Evolutionary conservation across 1,139 yeast species (phyloP).

Genomic region (Scheffersomyces quercinus): DNA sequence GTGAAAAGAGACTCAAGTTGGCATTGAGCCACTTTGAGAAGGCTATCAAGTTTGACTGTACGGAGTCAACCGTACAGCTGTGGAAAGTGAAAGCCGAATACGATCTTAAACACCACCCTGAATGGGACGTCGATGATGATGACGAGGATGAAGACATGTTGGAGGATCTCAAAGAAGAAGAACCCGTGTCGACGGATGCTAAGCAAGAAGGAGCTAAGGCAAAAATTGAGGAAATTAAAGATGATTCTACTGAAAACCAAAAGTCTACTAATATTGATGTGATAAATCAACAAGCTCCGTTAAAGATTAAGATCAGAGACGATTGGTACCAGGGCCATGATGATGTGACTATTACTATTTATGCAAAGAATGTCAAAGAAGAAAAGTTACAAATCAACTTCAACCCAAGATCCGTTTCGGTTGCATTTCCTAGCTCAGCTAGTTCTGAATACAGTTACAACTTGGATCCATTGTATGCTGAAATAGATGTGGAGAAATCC

Average conservation of each 20-base stretch:
- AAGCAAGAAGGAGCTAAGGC: slow-evolving; percentile 3
- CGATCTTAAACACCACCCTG: slow-evolving; percentile 28
- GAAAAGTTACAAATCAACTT: slow-evolving; percentile 42
- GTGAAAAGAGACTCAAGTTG: slow-evolving; percentile 43
- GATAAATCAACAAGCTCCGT: slow-evolving; percentile 42
- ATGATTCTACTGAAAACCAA: slow-evolving; percentile 1
- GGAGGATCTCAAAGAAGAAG: slow-evolving; percentile 2
- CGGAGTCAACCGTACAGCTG: slow-evolving; percentile 47
- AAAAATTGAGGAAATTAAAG: background rate
- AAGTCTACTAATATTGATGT: slow-evolving; percentile 32
- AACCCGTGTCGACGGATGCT: slow-evolving; percentile 5
- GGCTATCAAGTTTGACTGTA: slow-evolving; percentile 50
- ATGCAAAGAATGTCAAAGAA: slow-evolving; percentile 62
- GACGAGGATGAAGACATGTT: slow-evolving; percentile 7
- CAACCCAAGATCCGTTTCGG: slow-evolving; percentile 28
- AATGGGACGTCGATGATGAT: slow-evolving; percentile 7
- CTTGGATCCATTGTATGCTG: slow-evolving; percentile 51
- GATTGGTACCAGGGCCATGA: slow-evolving; percentile 79
- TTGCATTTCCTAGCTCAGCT: slow-evolving; percentile 47
- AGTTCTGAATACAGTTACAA: slow-evolving; percentile 51
- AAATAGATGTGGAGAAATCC: slow-evolving; percentile 49
- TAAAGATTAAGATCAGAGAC: slow-evolving; percentile 50
- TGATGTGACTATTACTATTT: slow-evolving; percentile 66
- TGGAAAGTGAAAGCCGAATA: slow-evolving; percentile 53
- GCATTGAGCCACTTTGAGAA: slow-evolving; percentile 52